Evolutionary conservation across 2,329 filamentous ascomycete genomes (phyloP).

Genomic region (Aureobasidium vineae): DNA sequence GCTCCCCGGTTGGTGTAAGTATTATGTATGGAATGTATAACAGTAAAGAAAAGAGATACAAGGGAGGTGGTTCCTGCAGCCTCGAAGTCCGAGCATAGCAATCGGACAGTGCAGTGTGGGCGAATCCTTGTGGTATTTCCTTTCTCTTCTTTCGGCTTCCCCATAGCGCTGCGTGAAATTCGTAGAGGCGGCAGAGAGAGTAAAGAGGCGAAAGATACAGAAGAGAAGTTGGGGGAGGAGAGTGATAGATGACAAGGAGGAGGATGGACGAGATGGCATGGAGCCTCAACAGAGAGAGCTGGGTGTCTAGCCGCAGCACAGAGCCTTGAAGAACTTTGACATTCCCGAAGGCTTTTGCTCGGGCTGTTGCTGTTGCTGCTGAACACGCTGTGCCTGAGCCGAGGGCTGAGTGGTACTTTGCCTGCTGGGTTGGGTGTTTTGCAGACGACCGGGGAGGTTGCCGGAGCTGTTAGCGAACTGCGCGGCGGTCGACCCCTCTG

Average conservation of each 20-base stretch:
- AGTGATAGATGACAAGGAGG: background rate
- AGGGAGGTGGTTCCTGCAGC: background rate
- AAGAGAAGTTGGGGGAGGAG: slow-evolving; percentile 18
- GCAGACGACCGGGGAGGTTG: slow-evolving; percentile 60
- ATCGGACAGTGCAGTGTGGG: background rate
- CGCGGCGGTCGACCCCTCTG: slow-evolving; percentile 83
- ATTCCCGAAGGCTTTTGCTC: slow-evolving; percentile 77
- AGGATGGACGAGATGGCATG: background rate
- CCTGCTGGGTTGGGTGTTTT: slow-evolving; percentile 27
- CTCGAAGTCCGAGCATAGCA: background rate
- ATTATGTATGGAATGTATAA: slow-evolving; percentile 25
- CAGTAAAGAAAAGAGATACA: slow-evolving; percentile 23
- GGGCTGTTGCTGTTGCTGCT: slow-evolving; percentile 51
- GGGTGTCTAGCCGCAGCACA: slow-evolving; percentile 71
- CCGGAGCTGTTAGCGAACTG: slow-evolving; percentile 96
- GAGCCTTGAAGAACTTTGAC: slow-evolving; percentile 87
- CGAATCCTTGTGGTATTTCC: slow-evolving; percentile 2
- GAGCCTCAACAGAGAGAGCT: background rate
- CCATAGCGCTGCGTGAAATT: slow-evolving; percentile 10
- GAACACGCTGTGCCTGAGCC: slow-evolving; percentile 32
- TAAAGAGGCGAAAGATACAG: slow-evolving; percentile 9
- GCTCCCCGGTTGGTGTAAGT: slow-evolving; percentile 10
- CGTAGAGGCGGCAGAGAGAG: slow-evolving; percentile 17
- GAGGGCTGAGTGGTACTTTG: slow-evolving; percentile 26
- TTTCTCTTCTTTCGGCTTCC: slow-evolving; percentile 9